These are phyloP conservation scores for Stephania cephalantha DNA, from an alignment of 164 flowering plant species.

Conservation along the genomic window DNA sequence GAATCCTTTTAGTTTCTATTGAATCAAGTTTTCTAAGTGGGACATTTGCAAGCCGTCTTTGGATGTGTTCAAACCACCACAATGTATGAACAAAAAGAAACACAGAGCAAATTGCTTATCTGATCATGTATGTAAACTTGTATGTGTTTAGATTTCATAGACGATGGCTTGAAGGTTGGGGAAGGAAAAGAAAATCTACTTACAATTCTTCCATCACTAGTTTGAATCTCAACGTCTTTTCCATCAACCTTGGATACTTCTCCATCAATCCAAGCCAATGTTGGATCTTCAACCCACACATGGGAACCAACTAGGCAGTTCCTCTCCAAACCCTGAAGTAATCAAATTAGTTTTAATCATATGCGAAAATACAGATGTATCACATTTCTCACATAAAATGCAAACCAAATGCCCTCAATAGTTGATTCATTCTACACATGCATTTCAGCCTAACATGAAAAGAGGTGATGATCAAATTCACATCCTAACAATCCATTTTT, in stretches of 20 bases:
- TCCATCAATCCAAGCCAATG: conserved; percentile 57
- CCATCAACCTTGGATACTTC: conserved; percentile 38
- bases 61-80: too few relatives aligned
- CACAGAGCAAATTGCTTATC: not conserved
- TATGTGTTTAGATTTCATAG: not conserved
- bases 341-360: not conserved
- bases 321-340: conserved; percentile 22
- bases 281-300: conserved; percentile 61
- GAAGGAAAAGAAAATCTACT: not conserved
- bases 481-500: not conserved
- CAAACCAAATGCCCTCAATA: not conserved
- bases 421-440: not conserved
- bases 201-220: conserved; percentile 44
- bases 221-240: conserved; percentile 36
- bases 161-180: not conserved
- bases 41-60: too few relatives aligned
- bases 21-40: too few relatives aligned
- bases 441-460: not conserved
- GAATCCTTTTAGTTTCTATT: too few relatives aligned
- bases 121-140: not conserved
- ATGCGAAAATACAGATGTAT: not conserved
- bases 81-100: too few relatives aligned
- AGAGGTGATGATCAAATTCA: not conserved
- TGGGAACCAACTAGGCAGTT: conserved; percentile 45
- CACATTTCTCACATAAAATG: too few relatives aligned